Percentiles rank a stretch among this genome's conserved stretches.
phyloP scores from a whole-genome alignment of 768 basidiomycete species.

The Fomitopsis pulvina region DNA sequence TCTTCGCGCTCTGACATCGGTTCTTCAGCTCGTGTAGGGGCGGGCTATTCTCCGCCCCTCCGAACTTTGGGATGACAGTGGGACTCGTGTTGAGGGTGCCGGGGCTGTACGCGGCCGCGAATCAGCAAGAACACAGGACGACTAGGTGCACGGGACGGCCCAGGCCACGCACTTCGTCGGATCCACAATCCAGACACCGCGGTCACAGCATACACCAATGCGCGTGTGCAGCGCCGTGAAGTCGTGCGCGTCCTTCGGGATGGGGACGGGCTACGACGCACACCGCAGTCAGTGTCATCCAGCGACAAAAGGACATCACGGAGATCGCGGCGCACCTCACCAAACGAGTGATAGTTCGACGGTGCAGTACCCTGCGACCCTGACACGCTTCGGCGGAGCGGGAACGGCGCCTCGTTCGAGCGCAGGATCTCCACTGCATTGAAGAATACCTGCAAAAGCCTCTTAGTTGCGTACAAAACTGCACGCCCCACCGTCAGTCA shows the following conservation, averaged over 20 bases:
- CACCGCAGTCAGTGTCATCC: neutral
- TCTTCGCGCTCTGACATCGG: constrained; percentile 49
- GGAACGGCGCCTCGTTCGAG: constrained; percentile 28
- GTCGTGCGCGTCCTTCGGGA: constrained; percentile 65
- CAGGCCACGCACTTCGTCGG: constrained; percentile 55
- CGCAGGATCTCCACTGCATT: constrained; percentile 54
- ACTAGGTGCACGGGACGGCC: neutral
- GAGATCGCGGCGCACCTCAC: constrained; percentile 43
- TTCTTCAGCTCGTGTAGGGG: constrained; percentile 48
- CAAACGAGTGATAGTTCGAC: constrained; percentile 52
- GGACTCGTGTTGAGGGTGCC: constrained; percentile 16
- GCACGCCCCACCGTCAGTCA: constrained; percentile 1
- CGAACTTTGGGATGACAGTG: constrained; percentile 55
- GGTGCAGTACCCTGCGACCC: constrained; percentile 10
- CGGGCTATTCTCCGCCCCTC: constrained; percentile 30
- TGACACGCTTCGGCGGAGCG: constrained; percentile 29
- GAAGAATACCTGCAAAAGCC: constrained; percentile 51
- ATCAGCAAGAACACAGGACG: no score
- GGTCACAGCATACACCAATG: constrained; percentile 58
- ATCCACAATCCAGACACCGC: constrained; percentile 59
- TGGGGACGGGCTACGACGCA: constrained; percentile 47
- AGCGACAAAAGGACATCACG: neutral
- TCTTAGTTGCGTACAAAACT: constrained; percentile 71
- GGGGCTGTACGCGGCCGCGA: no score
- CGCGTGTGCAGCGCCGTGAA: constrained; percentile 55